Conservation (phyloP, 805 yeast species). For the Ogataea henricii region DNA sequence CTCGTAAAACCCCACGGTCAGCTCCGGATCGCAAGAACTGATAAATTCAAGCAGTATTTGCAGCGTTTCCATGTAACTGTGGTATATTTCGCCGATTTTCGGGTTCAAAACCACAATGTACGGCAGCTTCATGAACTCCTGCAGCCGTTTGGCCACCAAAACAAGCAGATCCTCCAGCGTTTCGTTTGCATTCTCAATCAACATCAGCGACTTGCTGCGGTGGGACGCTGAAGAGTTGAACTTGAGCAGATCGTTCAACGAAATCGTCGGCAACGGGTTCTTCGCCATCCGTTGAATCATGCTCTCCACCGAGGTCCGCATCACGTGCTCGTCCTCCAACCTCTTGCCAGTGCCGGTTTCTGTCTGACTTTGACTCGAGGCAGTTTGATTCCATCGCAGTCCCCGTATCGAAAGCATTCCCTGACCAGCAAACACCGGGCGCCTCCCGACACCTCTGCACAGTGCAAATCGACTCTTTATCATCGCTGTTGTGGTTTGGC, state of each 20-base stretch:
- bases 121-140: conserved; percentile 72
- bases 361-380: neutral
- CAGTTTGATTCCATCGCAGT: neutral
- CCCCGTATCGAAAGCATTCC: no score
- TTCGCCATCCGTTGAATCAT: conserved; percentile 59
- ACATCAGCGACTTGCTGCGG: conserved; percentile 34
- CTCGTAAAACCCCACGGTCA: conserved; percentile 21
- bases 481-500: neutral
- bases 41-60: conserved; percentile 45
- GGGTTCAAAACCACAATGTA: conserved; percentile 87
- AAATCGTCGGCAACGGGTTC: conserved; percentile 53
- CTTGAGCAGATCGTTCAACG: conserved; percentile 51
- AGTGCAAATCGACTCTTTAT: neutral
- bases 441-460: neutral
- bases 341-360: conserved; percentile 2
- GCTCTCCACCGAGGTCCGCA: conserved; percentile 43
- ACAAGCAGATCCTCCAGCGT: conserved; percentile 59
- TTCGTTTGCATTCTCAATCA: conserved; percentile 50
- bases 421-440: no score
- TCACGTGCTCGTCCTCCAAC: conserved; percentile 18
- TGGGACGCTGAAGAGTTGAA: conserved; percentile 39
- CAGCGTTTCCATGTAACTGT: conserved; percentile 71
- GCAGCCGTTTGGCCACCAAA: conserved; percentile 69
- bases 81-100: conserved; percentile 74
- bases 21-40: conserved; percentile 20